These are phyloP conservation scores for Ustilago curta DNA, from an alignment of 1,284 basidiomycete species.

Conservation along the genomic window DNA sequence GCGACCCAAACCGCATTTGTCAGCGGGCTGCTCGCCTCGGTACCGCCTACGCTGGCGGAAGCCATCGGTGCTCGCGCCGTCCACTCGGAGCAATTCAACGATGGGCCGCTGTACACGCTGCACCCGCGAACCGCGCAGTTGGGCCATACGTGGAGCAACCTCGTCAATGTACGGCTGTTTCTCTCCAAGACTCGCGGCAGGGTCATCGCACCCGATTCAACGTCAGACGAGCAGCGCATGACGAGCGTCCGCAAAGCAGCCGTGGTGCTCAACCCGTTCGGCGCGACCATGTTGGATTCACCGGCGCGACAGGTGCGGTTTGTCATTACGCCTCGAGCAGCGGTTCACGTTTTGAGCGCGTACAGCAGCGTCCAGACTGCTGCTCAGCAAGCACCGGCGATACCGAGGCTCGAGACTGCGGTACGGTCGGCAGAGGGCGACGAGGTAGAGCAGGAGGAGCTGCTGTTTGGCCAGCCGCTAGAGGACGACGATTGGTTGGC, in stretches of 20 bases:
- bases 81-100: background rate
- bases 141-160: slow-evolving; percentile 59
- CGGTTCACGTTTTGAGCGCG: slow-evolving; percentile 13
- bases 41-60: slow-evolving; percentile 28
- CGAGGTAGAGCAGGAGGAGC: slow-evolving; percentile 10
- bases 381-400: background rate
- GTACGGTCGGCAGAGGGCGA: background rate
- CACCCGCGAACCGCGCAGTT: slow-evolving; percentile 50
- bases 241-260: slow-evolving; percentile 29
- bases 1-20: slow-evolving; percentile 31
- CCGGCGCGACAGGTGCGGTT: slow-evolving; percentile 16
- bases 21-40: slow-evolving; percentile 33
- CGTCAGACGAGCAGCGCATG: background rate
- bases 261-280: slow-evolving; percentile 39
- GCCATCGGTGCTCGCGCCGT: slow-evolving; percentile 13
- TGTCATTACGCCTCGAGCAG: slow-evolving; percentile 22
- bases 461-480: slow-evolving; percentile 13
- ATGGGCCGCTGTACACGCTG: slow-evolving; percentile 16
- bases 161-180: slow-evolving; percentile 51
- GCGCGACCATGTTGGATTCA: slow-evolving; percentile 26
- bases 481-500: slow-evolving; percentile 21
- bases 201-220: slow-evolving; percentile 1
- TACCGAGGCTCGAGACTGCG: background rate
- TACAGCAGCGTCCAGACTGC: slow-evolving; percentile 1
- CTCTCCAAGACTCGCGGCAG: slow-evolving; percentile 37